Conservation (phyloP, 257 asterid genomes). For the Nicotiana undulata region DNA sequence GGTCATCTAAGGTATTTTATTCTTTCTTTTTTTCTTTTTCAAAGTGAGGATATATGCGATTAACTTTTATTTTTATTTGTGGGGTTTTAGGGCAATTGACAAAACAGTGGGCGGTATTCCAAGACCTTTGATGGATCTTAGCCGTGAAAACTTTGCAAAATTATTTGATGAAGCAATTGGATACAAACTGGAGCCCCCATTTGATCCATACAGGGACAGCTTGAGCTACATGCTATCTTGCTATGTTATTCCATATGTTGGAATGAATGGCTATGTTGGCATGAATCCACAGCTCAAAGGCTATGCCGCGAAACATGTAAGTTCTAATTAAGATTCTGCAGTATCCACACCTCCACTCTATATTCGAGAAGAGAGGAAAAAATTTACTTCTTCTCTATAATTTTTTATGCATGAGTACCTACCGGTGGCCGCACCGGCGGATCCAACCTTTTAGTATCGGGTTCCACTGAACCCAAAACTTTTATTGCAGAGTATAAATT, state of each 20-base stretch:
- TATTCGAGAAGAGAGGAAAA: too few species aligned
- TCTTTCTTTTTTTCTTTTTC: too few species aligned
- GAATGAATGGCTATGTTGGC: constrained; percentile 39
- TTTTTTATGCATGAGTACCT: too few species aligned
- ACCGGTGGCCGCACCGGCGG: too few species aligned
- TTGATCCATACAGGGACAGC: constrained; percentile 37
- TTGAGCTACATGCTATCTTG: constrained; percentile 32
- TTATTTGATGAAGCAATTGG: constrained; percentile 38
- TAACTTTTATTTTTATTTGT: neutral
- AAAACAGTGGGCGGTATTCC: constrained; percentile 31
- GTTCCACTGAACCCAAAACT: too few species aligned
- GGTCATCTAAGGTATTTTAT: constrained; percentile 24
- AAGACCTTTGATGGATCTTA: constrained; percentile 38
- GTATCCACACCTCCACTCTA: too few species aligned
- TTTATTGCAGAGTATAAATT: too few species aligned
- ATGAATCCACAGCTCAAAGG: constrained; percentile 37
- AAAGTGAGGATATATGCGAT: neutral
- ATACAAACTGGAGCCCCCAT: constrained; percentile 32
- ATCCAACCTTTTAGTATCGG: too few species aligned
- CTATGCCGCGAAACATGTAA: constrained; percentile 17
- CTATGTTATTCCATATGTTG: constrained; percentile 34
- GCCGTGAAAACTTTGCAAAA: constrained; percentile 26
- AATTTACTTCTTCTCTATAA: too few species aligned
- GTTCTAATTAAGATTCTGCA: neutral
- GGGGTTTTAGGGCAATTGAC: constrained; percentile 26